Conservation (phyloP, 768 basidiomycete genomes). For the Steccherinum ochraceum region DNA sequence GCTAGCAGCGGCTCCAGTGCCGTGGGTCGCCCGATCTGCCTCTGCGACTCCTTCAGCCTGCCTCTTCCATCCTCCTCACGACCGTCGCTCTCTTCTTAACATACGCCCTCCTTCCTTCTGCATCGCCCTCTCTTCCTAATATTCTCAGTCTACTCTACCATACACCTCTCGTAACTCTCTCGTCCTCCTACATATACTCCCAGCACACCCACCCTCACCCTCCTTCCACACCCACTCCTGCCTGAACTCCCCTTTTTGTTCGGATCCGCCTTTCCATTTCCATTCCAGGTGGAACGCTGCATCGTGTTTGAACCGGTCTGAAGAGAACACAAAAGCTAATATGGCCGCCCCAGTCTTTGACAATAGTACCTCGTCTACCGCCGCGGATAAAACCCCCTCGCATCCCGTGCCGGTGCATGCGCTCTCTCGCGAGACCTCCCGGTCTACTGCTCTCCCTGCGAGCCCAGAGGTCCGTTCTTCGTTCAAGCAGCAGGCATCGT, state of each 20-base stretch:
- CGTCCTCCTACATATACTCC: constrained; percentile 4
- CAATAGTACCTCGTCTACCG: constrained; percentile 8
- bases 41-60: constrained; percentile 8
- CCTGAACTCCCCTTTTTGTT: constrained; percentile 5
- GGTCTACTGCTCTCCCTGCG: constrained; percentile 2
- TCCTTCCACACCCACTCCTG: constrained; percentile 8
- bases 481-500: constrained; percentile 5
- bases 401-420: not conserved
- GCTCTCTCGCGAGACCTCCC: constrained; percentile 7
- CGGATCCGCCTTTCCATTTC: constrained; percentile 13
- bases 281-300: constrained; percentile 5
- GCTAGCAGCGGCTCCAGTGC: not conserved
- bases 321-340: constrained; percentile 10
- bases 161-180: constrained; percentile 2
- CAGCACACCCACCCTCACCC: too few relatives aligned
- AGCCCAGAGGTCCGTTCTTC: constrained; percentile 4
- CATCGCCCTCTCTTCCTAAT: constrained; percentile 1
- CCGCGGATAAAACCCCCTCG: constrained; percentile 2
- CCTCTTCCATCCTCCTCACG: constrained; percentile 9
- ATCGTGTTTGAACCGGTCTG: too few relatives aligned
- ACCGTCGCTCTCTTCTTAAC: constrained; percentile 1
- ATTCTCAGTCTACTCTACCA: not conserved
- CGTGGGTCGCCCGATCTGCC: not conserved
- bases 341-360: not conserved
- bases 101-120: not conserved